Evolutionary conservation across 495 filamentous ascomycete species (phyloP).

Genomic region (Penicillium bialowiezense): DNA sequence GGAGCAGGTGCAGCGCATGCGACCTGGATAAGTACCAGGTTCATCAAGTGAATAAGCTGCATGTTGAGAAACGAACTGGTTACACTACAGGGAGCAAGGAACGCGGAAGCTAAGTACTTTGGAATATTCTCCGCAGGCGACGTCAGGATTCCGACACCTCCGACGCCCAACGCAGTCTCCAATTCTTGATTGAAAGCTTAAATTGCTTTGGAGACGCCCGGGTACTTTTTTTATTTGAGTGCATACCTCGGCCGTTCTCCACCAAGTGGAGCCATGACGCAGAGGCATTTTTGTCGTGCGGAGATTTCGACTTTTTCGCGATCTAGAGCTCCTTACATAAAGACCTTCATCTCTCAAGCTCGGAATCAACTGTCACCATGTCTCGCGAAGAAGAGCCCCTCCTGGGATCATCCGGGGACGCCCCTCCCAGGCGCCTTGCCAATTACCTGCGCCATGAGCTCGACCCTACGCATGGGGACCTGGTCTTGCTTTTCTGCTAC

Average conservation of each 20-base stretch:
- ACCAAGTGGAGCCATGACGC: not conserved
- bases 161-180: not conserved
- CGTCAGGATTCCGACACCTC: not conserved
- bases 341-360: not conserved
- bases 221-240: no score
- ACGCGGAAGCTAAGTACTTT: not conserved
- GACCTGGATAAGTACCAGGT: slow-evolving; percentile 1
- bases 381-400: slow-evolving; percentile 10
- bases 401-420: not conserved
- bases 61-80: not conserved
- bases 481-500: slow-evolving; percentile 64
- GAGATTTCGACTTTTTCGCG: not conserved
- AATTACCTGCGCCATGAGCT: slow-evolving; percentile 49
- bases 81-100: not conserved
- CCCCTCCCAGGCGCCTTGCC: slow-evolving; percentile 2
- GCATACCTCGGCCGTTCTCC: not conserved
- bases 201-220: no score
- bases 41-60: not conserved
- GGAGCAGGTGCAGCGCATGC: slow-evolving; percentile 9
- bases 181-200: not conserved
- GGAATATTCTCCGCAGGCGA: slow-evolving; percentile 2
- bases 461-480: slow-evolving; percentile 53
- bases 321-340: not conserved
- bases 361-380: slow-evolving; percentile 1
- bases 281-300: not conserved